Evolutionary conservation across 768 basidiomycete genomes (phyloP).

Genomic region (Serendipita sp.): DNA sequence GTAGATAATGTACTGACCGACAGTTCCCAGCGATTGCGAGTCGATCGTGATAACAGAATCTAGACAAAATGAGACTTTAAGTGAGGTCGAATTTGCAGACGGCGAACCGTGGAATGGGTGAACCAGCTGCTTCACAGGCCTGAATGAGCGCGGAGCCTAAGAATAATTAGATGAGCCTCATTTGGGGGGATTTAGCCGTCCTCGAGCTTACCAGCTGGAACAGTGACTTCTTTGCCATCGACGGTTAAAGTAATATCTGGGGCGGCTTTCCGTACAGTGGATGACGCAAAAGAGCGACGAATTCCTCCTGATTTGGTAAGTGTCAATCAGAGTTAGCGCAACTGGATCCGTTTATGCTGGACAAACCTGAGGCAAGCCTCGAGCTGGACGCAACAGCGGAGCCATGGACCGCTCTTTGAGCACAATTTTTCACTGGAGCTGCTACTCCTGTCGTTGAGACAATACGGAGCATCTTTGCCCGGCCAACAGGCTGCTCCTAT

Average conservation of each 20-base stretch:
- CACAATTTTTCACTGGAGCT: neutral
- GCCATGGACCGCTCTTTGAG: conserved; percentile 3
- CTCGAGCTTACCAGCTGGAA: conserved; percentile 69
- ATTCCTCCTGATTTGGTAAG: neutral
- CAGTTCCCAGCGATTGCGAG: conserved; percentile 97
- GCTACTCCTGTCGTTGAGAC: conserved; percentile 1
- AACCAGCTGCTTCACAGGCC: conserved; percentile 82
- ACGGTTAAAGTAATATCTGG: conserved; percentile 77
- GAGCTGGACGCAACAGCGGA: neutral
- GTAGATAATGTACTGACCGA: conserved; percentile 38
- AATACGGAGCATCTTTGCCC: conserved; percentile 2
- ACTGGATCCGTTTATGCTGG: neutral
- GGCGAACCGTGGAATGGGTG: conserved; percentile 58
- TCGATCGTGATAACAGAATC: conserved; percentile 80
- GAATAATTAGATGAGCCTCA: conserved; percentile 3
- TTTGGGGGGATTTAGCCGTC: conserved; percentile 7
- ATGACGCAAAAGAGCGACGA: conserved; percentile 42
- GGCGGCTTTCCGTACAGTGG: conserved; percentile 40
- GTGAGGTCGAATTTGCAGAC: neutral
- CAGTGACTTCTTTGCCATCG: conserved; percentile 93
- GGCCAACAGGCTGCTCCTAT: neutral
- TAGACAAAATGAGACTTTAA: conserved; percentile 17
- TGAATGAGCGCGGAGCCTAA: conserved; percentile 88
- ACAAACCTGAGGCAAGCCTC: neutral
- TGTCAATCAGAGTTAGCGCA: neutral